Base-by-base conservation (phyloP, 768 basidiomycete species). In the Mycena belliarum region DNA sequence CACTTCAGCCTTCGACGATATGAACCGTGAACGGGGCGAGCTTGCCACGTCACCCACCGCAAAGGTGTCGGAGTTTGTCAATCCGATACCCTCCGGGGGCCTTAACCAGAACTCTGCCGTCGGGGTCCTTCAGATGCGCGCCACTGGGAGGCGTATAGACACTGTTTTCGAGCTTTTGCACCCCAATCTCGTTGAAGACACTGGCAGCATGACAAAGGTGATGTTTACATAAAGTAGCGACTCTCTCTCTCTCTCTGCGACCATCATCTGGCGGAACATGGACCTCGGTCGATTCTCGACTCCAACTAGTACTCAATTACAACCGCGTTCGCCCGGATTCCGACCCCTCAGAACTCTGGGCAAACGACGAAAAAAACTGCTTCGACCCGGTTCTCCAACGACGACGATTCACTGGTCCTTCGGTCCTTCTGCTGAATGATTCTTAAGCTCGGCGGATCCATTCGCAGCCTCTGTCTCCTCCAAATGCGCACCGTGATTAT, bases 401-500 rank as follows among this genome's bases (percentile, higher is more conserved):
- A 29, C 49, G 55, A 46, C 49, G 49, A 46, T 42, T 49, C 46
- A 59, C 57, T 59, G 46, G 20, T 54, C 52, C 58, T 59, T 49
- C 24, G 47, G 35, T 23, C 21, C 52, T 54, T 59, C 58, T 53
- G 52, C 35, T 29, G 58, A 49, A 49, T 53, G 35, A 21, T 48
- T 47, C 57, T 59, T 59, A 41, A 59, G 52, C 53, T 60, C 59
- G 24, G 16, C 46, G 18, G 54, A 5, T 52, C 38, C 54, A 33
- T 56, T 55, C 40, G 44, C 49, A 46, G 40, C 50, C 44, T 44
- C 54, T 7, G 49, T 35, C 54, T 55, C 59, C 41, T 60, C 54
- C 50, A 55, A 42, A 43, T 55, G 54, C 45, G 59, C 46, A 48
- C 43, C 46, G 42, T 60, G 59, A 48, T 55, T 60, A 54, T 47